Percentiles rank a stretch among this genome's conserved stretches.
Conservation (phyloP, 345 rosid genomes). For the Eucalyptus sideroxylon region DNA sequence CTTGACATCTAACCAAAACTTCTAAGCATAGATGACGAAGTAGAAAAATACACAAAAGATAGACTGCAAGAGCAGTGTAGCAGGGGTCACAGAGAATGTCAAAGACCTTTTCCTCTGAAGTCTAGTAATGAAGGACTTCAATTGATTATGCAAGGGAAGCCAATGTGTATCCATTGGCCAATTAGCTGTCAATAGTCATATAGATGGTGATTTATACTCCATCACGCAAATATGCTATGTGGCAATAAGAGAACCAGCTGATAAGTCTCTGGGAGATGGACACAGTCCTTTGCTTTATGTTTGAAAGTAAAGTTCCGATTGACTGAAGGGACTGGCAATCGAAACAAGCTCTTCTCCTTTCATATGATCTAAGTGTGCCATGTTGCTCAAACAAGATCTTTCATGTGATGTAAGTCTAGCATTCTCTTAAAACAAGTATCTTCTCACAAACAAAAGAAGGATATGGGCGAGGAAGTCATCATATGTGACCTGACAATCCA, state of each 20-base stretch:
- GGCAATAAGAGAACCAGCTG: neutral
- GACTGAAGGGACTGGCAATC: neutral
- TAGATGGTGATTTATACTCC: neutral
- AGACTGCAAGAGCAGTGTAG: neutral
- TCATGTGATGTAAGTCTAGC: neutral
- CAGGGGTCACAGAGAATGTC: neutral
- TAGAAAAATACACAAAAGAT: neutral
- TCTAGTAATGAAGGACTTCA: neutral
- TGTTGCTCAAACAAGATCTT: neutral
- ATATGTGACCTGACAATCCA: neutral
- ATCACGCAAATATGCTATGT: neutral
- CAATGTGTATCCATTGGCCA: neutral
- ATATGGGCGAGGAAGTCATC: neutral
- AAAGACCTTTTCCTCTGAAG: neutral
- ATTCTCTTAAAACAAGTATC: neutral
- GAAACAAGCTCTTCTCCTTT: neutral
- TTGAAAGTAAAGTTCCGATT: neutral
- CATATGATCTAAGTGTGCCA: neutral
- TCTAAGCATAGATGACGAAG: neutral
- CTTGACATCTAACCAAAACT: neutral
- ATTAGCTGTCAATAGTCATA: neutral
- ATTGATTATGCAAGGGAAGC: neutral
- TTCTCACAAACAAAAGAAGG: neutral
- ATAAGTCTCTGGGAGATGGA: neutral
- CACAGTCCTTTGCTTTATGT: neutral